Conservation (phyloP, 306 rosid species). For the Ammopiptanthus mongolicus region DNA sequence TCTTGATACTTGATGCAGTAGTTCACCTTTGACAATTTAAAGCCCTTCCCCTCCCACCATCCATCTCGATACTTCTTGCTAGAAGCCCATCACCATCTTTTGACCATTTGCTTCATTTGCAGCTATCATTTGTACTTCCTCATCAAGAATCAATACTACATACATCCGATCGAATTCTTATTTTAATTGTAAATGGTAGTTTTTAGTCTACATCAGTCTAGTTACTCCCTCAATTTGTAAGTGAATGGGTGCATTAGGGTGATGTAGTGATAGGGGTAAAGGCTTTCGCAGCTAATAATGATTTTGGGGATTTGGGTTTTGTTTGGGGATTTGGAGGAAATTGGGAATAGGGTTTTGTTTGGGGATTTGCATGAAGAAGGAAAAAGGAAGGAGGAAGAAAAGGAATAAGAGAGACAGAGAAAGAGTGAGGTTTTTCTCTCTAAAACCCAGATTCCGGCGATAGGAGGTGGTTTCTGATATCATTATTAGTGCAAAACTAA, state of each 20-base stretch:
- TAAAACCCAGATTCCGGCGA: too few relatives aligned
- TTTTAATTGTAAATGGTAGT: background rate
- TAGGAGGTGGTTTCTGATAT: too few relatives aligned
- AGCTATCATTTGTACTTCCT: background rate
- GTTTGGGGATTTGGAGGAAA: too few relatives aligned
- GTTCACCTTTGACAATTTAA: conserved; percentile 6
- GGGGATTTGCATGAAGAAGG: too few relatives aligned
- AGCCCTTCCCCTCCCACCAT: background rate
- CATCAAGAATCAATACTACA: background rate
- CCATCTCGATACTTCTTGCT: background rate
- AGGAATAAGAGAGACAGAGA: too few relatives aligned
- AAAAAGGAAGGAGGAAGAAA: too few relatives aligned
- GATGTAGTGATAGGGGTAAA: too few relatives aligned
- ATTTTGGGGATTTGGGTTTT: too few relatives aligned
- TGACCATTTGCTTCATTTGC: background rate
- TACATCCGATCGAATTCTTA: background rate
- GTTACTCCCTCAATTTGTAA: background rate
- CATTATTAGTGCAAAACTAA: too few relatives aligned
- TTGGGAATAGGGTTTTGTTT: too few relatives aligned
- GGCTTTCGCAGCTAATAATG: too few relatives aligned
- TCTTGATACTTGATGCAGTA: conserved; percentile 4
- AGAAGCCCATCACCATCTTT: background rate
- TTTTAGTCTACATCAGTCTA: background rate
- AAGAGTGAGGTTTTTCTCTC: too few relatives aligned
- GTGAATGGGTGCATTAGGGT: background rate